Evolutionary conservation across 306 rosid species (phyloP), one percentile per base, ranked within the genome.

Genomic region (Echinosophora koreensis): DNA sequence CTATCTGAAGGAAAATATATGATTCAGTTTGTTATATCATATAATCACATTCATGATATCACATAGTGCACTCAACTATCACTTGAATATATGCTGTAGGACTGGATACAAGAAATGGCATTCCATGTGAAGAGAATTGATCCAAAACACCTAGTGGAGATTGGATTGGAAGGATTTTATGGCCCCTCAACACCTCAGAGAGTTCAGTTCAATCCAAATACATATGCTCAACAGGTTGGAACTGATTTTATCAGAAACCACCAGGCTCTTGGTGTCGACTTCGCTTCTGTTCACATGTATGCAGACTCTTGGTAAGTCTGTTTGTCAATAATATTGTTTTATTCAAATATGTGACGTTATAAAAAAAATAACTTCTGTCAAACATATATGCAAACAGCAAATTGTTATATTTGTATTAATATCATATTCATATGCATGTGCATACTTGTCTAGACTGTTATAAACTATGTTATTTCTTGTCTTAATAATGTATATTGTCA

Each of bases 51-150:
- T 44, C 10, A 11, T 4, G 66, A n/a, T 38, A 42, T 56, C 47
- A 77, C 50, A 15, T 32, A 52, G 64, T 47, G 14, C 67, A 28
- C 50, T 63, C 8, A 44, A 22, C 59, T 44, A 37, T 51, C 11
- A 51, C 11, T 15, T 76, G 61, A 52, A 34, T 57, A 38, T 75
- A 27, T n/a, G n/a, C 71, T 77, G 34, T 81, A 94, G 97, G 86
- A 77, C 65, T 92, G 99, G 99, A 95, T 95, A 84, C 86, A 87
- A 88, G 97, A 95, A 82, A 95, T 95, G 97, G 96, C 97, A 14
- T 89, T 90, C 67, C 80, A 83, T 65, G 94, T 95, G 83, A 95
- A 95, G 86, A 90, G 87, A 84, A 77, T 88, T 59, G 99, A 92
- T 86, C 91, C 97, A 32, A 95, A 95, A 72, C 99, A 95, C 86